phyloP scores from a whole-genome alignment of 805 yeast genomes.

The Saturnispora sanitii region DNA sequence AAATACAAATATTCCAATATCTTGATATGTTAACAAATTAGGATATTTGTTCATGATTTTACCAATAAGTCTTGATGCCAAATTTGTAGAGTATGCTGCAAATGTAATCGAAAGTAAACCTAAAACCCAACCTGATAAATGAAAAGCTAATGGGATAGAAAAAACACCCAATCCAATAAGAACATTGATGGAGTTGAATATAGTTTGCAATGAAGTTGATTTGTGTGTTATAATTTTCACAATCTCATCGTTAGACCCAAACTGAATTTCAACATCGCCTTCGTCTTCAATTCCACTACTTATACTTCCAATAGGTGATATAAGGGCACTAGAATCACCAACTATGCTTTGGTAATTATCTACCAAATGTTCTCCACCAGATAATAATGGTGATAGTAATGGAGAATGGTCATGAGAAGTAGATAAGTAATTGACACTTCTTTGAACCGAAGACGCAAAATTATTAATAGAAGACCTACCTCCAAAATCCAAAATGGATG shows the following conservation, averaged over 20 bases:
- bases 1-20: constrained; percentile 42
- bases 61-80: constrained; percentile 48
- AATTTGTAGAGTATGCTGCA: constrained; percentile 41
- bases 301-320: not conserved
- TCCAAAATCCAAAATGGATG: constrained; percentile 28
- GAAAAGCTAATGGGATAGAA: constrained; percentile 62
- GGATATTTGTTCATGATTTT: constrained; percentile 33
- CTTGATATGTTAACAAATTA: constrained; percentile 44
- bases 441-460: constrained; percentile 27
- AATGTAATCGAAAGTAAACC: constrained; percentile 35
- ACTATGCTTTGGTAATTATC: not conserved
- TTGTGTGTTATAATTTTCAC: constrained; percentile 23
- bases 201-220: constrained; percentile 65
- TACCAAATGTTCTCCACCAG: not conserved
- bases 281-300: not conserved
- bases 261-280: constrained; percentile 1
- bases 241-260: constrained; percentile 3
- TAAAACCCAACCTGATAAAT: constrained; percentile 55
- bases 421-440: constrained; percentile 25
- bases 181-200: constrained; percentile 69
- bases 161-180: constrained; percentile 68
- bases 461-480: constrained; percentile 30
- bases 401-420: constrained; percentile 14
- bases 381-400: not conserved
- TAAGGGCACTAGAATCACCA: not conserved